Evolutionary conservation across 441 rosid genomes (phyloP).

Genomic region (Aquilaria agallochum): DNA sequence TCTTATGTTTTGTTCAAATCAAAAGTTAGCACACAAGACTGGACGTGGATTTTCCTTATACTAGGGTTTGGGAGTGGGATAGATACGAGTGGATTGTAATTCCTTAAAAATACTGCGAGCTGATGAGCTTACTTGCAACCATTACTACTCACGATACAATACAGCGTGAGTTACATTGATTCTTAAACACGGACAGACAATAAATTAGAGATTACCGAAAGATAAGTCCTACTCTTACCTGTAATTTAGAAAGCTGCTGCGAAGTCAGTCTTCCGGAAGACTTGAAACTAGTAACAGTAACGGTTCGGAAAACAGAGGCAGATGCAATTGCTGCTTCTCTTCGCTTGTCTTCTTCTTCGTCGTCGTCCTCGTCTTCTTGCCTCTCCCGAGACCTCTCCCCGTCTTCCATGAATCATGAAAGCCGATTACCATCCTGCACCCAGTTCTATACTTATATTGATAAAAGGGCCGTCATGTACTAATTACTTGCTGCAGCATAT

Average conservation of each 20-base stretch:
- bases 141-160: too few species aligned
- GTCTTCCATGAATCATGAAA: too few species aligned
- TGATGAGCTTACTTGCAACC: too few species aligned
- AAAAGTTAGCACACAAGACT: background rate
- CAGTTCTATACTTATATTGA: background rate
- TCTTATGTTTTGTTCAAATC: background rate
- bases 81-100: too few species aligned
- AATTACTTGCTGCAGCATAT: too few species aligned
- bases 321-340: conserved; percentile 70
- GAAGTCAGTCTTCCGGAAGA: conserved; percentile 36
- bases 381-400: conserved; percentile 7
- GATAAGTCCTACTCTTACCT: conserved; percentile 22
- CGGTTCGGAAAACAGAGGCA: conserved; percentile 34
- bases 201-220: background rate
- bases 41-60: too few species aligned
- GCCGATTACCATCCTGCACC: background rate
- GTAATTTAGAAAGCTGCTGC: conserved; percentile 64
- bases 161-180: too few species aligned
- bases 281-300: conserved; percentile 28
- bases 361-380: conserved; percentile 6
- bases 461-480: background rate
- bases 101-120: too few species aligned
- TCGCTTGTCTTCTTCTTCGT: conserved; percentile 46
- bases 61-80: too few species aligned
- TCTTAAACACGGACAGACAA: too few species aligned